Base-by-base conservation (phyloP, 2,329 filamentous ascomycete genomes). In the Ilyonectria destructans region DNA sequence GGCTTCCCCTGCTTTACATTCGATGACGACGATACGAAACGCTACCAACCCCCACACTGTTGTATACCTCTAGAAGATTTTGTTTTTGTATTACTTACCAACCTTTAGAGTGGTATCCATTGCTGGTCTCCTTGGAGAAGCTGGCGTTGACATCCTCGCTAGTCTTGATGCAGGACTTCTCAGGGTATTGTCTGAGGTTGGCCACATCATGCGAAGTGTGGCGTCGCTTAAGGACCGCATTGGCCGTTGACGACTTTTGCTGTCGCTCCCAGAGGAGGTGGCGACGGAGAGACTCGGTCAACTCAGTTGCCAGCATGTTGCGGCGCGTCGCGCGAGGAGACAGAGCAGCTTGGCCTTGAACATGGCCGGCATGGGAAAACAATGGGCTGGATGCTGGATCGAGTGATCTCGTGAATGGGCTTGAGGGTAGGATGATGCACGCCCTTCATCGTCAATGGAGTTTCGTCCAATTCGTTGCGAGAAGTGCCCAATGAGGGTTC, bases 261-360 rank as follows among this genome's bases (percentile, higher is more conserved):
- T 97, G 94, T 59, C 96, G 92, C 80, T 99, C 96, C 93, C 94
- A 97, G 17, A 98, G 88, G 17, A 99, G 90, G 76, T 98, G 93
- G 74, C 95, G 93, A 21, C 96, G 91, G 4, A 99, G 90, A 23
- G 94, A 97, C 80, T 97, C 95, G 2, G 96, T 98, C 62, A 99
- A 86, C 83, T 99, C 96, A 0, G 94, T 97, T 9, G 94, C 92
- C 63, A 99, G 88, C 96, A 99, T 99, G 82, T 98, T 97, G 68
- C 95, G 90, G 59, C 96, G 90, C 0, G 95, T 98, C 0, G 96
- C 98, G 65, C 95, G 90, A 4, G 96, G 96, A 5, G 96, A 98
- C 71, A 97, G 88, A 2, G 94, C 93, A 33, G 91, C 90, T 62
- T 93, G 92, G 72, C 93, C 90, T 54, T 85, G 81, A 45, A 81